Conservation (phyloP, 2,329 filamentous ascomycete genomes). For the Rugonectria rugulosa region DNA sequence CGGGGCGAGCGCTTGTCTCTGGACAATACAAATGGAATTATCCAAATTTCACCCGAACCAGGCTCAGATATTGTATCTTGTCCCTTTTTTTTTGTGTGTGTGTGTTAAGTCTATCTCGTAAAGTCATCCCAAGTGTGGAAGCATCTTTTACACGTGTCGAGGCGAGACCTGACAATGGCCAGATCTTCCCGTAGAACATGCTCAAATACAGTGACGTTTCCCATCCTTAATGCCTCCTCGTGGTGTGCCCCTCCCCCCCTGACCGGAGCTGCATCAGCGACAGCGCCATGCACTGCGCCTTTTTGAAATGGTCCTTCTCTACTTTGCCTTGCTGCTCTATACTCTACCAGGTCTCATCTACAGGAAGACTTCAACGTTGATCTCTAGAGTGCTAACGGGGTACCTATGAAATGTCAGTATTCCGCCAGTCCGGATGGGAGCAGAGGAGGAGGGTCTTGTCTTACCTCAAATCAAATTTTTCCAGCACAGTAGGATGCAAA, state of each 20-base stretch:
- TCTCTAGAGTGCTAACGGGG: conserved; percentile 91
- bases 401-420: conserved; percentile 61
- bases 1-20: too few species aligned
- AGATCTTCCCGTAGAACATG: conserved; percentile 29
- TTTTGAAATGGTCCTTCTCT: conserved; percentile 1
- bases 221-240: conserved; percentile 3
- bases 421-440: neutral
- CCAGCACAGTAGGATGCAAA: conserved; percentile 88
- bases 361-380: conserved; percentile 94
- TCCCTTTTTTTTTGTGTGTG: conserved; percentile 24
- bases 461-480: conserved; percentile 89
- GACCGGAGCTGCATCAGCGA: neutral
- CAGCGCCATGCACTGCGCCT: too few species aligned
- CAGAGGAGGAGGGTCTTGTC: conserved; percentile 32
- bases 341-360: conserved; percentile 51
- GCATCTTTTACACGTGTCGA: conserved; percentile 28
- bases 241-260: neutral
- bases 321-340: conserved; percentile 22
- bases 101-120: conserved; percentile 38
- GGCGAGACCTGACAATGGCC: conserved; percentile 6
- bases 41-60: too few species aligned
- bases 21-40: too few species aligned
- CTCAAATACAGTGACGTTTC: conserved; percentile 1
- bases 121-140: conserved; percentile 31
- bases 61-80: too few species aligned